Conservation (phyloP, 306 rosid genomes). For the Albizia julibrissin region DNA sequence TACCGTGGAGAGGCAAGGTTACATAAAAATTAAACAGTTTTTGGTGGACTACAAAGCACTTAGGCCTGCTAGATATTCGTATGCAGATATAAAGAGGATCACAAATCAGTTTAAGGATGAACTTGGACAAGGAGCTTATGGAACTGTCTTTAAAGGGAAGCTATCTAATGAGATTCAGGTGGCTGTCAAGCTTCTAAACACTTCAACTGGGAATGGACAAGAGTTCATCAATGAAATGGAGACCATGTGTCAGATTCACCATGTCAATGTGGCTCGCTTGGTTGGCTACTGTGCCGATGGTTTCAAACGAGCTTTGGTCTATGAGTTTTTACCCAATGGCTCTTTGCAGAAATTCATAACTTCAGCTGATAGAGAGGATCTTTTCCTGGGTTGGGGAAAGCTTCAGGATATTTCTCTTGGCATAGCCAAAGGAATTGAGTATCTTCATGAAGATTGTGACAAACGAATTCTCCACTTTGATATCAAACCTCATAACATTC, state of each 20-base stretch:
- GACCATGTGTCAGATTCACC: slow-evolving; percentile 42
- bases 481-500: neutral
- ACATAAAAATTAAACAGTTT: slow-evolving; percentile 27
- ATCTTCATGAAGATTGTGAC: slow-evolving; percentile 2
- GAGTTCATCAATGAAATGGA: slow-evolving; percentile 52
- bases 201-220: slow-evolving; percentile 32
- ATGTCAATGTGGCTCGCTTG: slow-evolving; percentile 40
- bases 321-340: slow-evolving; percentile 6
- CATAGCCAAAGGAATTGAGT: slow-evolving; percentile 3
- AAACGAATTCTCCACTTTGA: neutral
- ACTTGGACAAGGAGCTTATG: slow-evolving; percentile 38
- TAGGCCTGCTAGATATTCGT: slow-evolving; percentile 36
- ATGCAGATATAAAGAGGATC: slow-evolving; percentile 38
- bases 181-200: slow-evolving; percentile 36
- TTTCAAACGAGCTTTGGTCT: slow-evolving; percentile 31
- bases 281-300: slow-evolving; percentile 46
- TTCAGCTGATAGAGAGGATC: slow-evolving; percentile 17
- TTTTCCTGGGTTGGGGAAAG: slow-evolving; percentile 26
- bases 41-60: slow-evolving; percentile 36
- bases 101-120: slow-evolving; percentile 40
- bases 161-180: slow-evolving; percentile 29
- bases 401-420: neutral
- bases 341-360: slow-evolving; percentile 42
- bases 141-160: slow-evolving; percentile 35
- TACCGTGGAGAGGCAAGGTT: neutral